These are phyloP conservation scores for Barnettozyma pratensis DNA, from an alignment of 805 yeast genomes.

Conservation along the genomic window DNA sequence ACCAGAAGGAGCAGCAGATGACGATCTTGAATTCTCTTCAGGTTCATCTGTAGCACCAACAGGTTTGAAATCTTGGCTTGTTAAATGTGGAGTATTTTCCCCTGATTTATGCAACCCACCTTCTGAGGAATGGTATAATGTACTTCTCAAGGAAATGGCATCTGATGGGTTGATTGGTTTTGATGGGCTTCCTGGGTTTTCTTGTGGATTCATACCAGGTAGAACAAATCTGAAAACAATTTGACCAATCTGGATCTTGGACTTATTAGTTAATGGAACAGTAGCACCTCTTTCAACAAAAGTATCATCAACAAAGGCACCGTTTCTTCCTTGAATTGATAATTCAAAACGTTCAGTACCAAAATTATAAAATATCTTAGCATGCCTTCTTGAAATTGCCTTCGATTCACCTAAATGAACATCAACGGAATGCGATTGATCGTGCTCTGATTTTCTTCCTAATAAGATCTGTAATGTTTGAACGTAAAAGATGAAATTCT, in stretches of 20 bases:
- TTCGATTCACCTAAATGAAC: slow-evolving; percentile 90
- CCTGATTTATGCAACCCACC: slow-evolving; percentile 6
- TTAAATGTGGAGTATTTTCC: slow-evolving; percentile 14
- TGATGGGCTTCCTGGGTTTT: slow-evolving; percentile 24
- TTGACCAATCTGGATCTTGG: slow-evolving; percentile 89
- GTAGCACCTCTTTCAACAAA: slow-evolving; percentile 91
- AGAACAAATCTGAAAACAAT: slow-evolving; percentile 82
- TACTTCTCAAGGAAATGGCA: slow-evolving; percentile 51
- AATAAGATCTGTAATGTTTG: slow-evolving; percentile 92
- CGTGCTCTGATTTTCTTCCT: slow-evolving; percentile 83
- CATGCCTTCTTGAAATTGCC: slow-evolving; percentile 91
- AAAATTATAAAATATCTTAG: slow-evolving; percentile 92
- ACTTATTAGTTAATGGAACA: slow-evolving; percentile 75
- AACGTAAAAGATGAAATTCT: slow-evolving; percentile 88
- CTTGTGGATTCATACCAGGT: slow-evolving; percentile 55
- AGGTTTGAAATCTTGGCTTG: slow-evolving; percentile 23
- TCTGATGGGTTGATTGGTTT: slow-evolving; percentile 55
- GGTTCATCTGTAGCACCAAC: slow-evolving; percentile 15
- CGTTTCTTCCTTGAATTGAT: slow-evolving; percentile 89
- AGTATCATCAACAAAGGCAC: slow-evolving; percentile 90
- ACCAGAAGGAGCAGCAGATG: background rate
- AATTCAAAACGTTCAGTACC: slow-evolving; percentile 94
- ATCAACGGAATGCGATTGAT: slow-evolving; percentile 69
- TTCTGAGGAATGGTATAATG: slow-evolving; percentile 32
- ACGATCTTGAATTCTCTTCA: background rate